Evolutionary conservation across 1,284 basidiomycete genomes (phyloP).

Genomic region (Calocybe gambosa): DNA sequence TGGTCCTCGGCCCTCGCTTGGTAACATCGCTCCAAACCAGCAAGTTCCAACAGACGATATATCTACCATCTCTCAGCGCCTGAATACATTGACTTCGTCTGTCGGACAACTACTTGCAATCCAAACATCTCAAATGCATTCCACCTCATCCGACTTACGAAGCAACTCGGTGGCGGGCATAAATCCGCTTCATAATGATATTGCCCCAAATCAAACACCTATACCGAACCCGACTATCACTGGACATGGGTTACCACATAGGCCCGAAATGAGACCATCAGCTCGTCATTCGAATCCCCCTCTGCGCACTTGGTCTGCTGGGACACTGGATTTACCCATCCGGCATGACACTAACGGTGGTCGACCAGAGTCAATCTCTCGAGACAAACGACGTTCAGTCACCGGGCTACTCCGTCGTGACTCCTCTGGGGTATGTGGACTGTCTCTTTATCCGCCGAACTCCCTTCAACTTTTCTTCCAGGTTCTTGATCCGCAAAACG

Average conservation of each 20-base stretch:
- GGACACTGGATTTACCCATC: slow-evolving; percentile 65
- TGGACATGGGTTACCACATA: slow-evolving; percentile 53
- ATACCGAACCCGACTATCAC: slow-evolving; percentile 35
- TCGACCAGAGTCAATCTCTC: slow-evolving; percentile 36
- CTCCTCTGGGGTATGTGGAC: slow-evolving; percentile 58
- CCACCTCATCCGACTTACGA: slow-evolving; percentile 31
- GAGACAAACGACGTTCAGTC: slow-evolving; percentile 73
- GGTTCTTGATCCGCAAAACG: slow-evolving; percentile 47
- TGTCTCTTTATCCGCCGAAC: slow-evolving; percentile 8
- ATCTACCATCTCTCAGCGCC: slow-evolving; percentile 68
- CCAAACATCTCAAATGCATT: slow-evolving; percentile 62
- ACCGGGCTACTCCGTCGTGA: slow-evolving; percentile 64
- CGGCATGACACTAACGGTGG: slow-evolving; percentile 39
- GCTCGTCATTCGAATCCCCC: slow-evolving; percentile 62
- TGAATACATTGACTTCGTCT: slow-evolving; percentile 79
- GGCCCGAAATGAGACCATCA: slow-evolving; percentile 53
- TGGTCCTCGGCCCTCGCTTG: slow-evolving; percentile 54
- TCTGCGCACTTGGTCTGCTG: slow-evolving; percentile 76
- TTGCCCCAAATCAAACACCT: slow-evolving; percentile 41
- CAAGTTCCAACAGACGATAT: slow-evolving; percentile 63
- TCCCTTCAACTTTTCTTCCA: slow-evolving; percentile 21
- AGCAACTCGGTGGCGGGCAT: slow-evolving; percentile 40
- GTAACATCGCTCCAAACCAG: slow-evolving; percentile 65
- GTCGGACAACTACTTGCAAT: slow-evolving; percentile 78
- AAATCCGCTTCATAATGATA: slow-evolving; percentile 41